phyloP scores from a whole-genome alignment of 2,329 filamentous ascomycete genomes.

The Colletotrichum noveboracense region DNA sequence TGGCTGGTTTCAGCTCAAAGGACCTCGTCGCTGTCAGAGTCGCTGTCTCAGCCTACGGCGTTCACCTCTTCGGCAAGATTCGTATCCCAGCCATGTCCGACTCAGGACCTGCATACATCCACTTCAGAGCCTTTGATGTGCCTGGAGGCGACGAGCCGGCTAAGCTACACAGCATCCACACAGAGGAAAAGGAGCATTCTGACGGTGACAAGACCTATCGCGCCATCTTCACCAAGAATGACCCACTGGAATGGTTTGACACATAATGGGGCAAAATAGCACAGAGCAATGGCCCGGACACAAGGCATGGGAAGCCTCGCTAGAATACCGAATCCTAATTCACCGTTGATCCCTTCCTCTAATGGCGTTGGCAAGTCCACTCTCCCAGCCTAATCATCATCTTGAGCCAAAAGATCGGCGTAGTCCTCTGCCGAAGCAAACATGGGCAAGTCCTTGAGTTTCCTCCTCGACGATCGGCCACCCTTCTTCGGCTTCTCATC shows the following conservation, averaged over 20 bases:
- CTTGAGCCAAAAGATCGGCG: conserved; percentile 78
- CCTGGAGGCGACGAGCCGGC: conserved; percentile 39
- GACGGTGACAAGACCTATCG: conserved; percentile 49
- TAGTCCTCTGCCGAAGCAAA: conserved; percentile 97
- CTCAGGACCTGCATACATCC: conserved; percentile 44
- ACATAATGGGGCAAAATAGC: conserved; percentile 33
- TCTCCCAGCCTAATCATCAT: conserved; percentile 55
- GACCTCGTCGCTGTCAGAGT: conserved; percentile 51
- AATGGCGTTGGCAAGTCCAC: background rate
- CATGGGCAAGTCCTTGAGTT: conserved; percentile 86
- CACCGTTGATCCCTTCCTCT: background rate
- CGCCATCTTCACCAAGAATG: conserved; percentile 51
- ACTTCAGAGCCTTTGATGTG: conserved; percentile 51
- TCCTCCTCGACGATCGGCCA: conserved; percentile 73
- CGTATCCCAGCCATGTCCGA: conserved; percentile 46
- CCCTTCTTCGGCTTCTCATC: conserved; percentile 45
- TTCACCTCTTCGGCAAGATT: conserved; percentile 55
- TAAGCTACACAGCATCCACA: conserved; percentile 53
- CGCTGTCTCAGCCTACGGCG: conserved; percentile 50
- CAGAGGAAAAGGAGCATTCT: conserved; percentile 46
- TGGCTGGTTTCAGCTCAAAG: conserved; percentile 39
- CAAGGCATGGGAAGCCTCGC: background rate
- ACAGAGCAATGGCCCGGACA: background rate
- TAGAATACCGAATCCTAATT: background rate
- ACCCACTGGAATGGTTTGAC: conserved; percentile 58